Percentiles rank a stretch among this genome's conserved stretches.
These are phyloP conservation scores for Apiospora malaysiana DNA, from an alignment of 2,329 filamentous ascomycete species.

Conservation along the genomic window DNA sequence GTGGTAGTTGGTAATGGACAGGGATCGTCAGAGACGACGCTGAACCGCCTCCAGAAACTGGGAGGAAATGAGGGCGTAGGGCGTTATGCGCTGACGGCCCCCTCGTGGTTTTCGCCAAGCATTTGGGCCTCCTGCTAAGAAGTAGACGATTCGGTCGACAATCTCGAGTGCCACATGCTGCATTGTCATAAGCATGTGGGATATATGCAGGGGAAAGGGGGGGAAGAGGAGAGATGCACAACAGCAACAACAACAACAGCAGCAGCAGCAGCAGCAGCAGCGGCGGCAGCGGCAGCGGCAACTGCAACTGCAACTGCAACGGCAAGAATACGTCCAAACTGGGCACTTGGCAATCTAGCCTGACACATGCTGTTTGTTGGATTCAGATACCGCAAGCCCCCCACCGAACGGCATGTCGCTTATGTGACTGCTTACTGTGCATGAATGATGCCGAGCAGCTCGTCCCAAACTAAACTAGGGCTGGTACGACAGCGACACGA, in stretches of 20 bases:
- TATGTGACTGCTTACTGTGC: not conserved
- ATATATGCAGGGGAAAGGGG: too few species aligned
- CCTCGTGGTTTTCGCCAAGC: not conserved
- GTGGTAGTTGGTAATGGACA: not conserved
- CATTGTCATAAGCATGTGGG: not conserved
- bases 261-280: too few species aligned
- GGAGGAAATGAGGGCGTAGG: constrained; percentile 14
- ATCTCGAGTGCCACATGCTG: constrained; percentile 11
- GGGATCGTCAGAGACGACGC: not conserved
- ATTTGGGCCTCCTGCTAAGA: constrained; percentile 5
- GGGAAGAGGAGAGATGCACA: too few species aligned
- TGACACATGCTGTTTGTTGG: too few species aligned
- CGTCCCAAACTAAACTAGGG: too few species aligned
- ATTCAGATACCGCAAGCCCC: too few species aligned
- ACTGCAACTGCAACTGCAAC: too few species aligned
- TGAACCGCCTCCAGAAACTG: constrained; percentile 6
- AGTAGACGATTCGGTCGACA: constrained; percentile 20
- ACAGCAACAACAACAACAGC: too few species aligned
- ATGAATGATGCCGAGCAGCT: not conserved
- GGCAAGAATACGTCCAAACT: too few species aligned
- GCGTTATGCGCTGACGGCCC: not conserved
- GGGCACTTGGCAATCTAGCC: too few species aligned
- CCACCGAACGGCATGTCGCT: not conserved
- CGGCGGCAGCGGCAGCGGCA: too few species aligned
- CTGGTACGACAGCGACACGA: not conserved